Base-by-base conservation (phyloP, 768 basidiomycete species). In the Pleurotus giganteus region DNA sequence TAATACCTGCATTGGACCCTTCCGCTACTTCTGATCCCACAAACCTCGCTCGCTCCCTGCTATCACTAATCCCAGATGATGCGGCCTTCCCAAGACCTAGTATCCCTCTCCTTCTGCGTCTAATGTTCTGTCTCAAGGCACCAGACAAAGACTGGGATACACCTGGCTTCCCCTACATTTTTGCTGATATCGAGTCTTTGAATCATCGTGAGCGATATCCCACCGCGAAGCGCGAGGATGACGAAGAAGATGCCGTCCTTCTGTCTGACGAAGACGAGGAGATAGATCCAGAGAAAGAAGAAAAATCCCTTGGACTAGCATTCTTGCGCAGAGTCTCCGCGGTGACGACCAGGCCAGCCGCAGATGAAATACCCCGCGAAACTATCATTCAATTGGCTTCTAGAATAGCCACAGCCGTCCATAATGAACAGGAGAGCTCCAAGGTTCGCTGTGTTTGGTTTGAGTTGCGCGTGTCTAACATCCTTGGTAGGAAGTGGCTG, bases 101-200 rank as follows among this genome's bases (percentile, higher is more conserved):
- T 1, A 76, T 91, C 4, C 72, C 81, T 4, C 78, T 89, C 12
- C 76, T 88, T 46, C 77, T 88, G 34, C 79, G 86, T 24, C 73
- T 91, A 21, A 86, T 91, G 80, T 87, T 91, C 61, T 90, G 88
- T 64, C 72, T 92, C 45, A 91, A 91, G 63, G 88, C 88, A 0
- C 72, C 81, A 9, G 80, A 83, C 57, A 85, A 90, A n/a, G 89
- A 91, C 54, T 91, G 88, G 88, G 88, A 89, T 56, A 70, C 81
- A 24, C 82, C 82, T 1, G 82, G 83, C 9, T 91, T 91, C 61
- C 89, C 90, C 0, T 80, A 85, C 63, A 64, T 90, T 21, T 82
- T 85, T 59, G 77, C 86, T 1, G 81, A 89, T 63, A 64, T 91
- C 28, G 75, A 76, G 17, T 29, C 31, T 9, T 37, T 51, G 34